Evolutionary conservation across 225 moss, liverwort and hornwort genomes (phyloP).

Genomic region (Takakia lepidozioides): DNA sequence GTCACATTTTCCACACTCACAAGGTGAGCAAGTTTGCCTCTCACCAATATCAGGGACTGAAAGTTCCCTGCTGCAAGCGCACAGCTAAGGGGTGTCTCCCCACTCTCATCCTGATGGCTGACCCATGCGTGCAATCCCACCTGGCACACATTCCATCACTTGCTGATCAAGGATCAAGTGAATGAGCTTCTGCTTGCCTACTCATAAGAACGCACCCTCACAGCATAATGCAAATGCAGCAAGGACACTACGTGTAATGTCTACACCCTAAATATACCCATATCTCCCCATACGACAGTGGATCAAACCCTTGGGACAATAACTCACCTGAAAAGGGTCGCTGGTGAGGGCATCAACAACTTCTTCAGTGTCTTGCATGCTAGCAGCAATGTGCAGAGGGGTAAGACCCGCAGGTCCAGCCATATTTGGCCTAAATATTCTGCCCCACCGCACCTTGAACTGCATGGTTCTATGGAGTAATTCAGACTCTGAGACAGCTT

Average conservation of each 20-base stretch:
- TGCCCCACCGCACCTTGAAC: conserved; percentile 25
- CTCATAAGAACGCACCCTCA: too few species aligned
- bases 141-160: conserved; percentile 22
- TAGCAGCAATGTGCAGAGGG: conserved; percentile 80
- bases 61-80: conserved; percentile 38
- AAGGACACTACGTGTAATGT: background rate
- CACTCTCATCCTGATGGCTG: conserved; percentile 44
- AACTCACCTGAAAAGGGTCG: conserved; percentile 57
- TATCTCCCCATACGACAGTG: too few species aligned
- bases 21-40: conserved; percentile 33
- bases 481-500: conserved; percentile 6
- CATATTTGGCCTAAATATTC: conserved; percentile 69
- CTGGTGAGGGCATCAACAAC: conserved; percentile 69
- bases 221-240: background rate
- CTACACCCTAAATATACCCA: background rate
- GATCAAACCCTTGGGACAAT: too few species aligned
- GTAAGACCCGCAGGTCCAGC: conserved; percentile 55
- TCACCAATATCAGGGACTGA: conserved; percentile 51
- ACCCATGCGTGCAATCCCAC: conserved; percentile 69
- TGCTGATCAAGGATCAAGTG: too few species aligned
- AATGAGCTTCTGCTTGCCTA: too few species aligned
- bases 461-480: conserved; percentile 17
- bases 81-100: conserved; percentile 52
- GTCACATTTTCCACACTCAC: conserved; percentile 28
- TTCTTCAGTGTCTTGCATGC: conserved; percentile 61